Conservation (phyloP, 345 rosid genomes). For the Salix arbutifolia region DNA sequence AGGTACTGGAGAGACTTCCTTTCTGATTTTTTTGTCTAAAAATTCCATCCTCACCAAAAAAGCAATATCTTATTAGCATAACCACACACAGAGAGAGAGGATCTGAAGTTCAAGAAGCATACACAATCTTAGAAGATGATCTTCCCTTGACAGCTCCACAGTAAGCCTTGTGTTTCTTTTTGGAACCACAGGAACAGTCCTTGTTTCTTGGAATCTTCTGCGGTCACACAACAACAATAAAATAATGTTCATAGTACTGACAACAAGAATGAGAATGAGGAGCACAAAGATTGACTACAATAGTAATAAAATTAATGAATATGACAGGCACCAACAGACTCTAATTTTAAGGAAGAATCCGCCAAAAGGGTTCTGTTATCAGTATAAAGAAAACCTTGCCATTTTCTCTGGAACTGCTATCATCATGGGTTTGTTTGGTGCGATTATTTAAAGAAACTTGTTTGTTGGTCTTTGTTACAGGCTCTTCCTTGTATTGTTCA, state of each 20-base stretch:
- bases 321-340: neutral
- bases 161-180: slow-evolving; percentile 86
- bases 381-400: slow-evolving; percentile 49
- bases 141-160: slow-evolving; percentile 71
- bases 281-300: neutral
- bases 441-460: slow-evolving; percentile 31
- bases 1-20: neutral
- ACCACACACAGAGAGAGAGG: slow-evolving; percentile 1
- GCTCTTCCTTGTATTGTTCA: slow-evolving; percentile 37
- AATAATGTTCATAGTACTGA: neutral
- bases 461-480: slow-evolving; percentile 18
- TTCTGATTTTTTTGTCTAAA: neutral
- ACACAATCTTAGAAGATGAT: slow-evolving; percentile 50
- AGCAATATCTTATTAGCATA: neutral
- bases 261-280: neutral
- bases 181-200: slow-evolving; percentile 77
- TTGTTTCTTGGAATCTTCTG: slow-evolving; percentile 70
- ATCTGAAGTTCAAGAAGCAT: slow-evolving; percentile 27
- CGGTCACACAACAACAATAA: slow-evolving; percentile 7
- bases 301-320: neutral
- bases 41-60: neutral
- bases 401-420: slow-evolving; percentile 33
- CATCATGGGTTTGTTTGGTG: slow-evolving; percentile 24
- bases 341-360: neutral
- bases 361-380: slow-evolving; percentile 3